Evolutionary conservation across 2,329 filamentous ascomycete species (phyloP), one percentile per base, ranked within the genome.

Genomic region (Alternaria incomplexa): DNA sequence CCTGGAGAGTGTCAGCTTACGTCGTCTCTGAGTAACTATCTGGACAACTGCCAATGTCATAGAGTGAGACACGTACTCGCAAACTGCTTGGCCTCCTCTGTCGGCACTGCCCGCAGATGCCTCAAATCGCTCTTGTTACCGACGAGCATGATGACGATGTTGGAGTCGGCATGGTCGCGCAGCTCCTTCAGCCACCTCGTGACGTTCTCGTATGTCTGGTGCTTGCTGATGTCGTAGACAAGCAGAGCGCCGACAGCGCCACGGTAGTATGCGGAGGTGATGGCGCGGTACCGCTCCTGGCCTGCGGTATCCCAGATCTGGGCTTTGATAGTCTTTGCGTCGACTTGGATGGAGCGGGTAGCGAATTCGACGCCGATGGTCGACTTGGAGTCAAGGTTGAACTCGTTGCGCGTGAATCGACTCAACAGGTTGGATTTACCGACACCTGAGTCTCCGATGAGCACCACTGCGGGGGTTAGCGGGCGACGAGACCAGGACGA

Each of bases 61-160:
- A 28, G 84, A 51, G n/a, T 22, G 8, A 56, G 13, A 20, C 63
- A 84, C 87, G 74, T 80, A 97, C 95, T 97, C 61, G 96, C 96
- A 89, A 99, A 99, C 68, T 93, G 88, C 85, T 98, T 99, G 74
- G 95, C 96, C 83, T 98, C 95, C 80, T 99, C 96, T 64, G 96
- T 99, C 55, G 96, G 93, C 72, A 99, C 96, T 71, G 96, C 96
- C 81, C 96, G 89, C 79, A 99, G 87, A 84, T 99, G 96, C 83
- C 94, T 92, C 91, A 98, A 91, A 97, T 99, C 96, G 83, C 94
- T 98, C 91, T 99, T 99, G 90, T 99, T 99, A 82, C 96, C 96
- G 60, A 98, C 96, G 77, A 99, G 86, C 96, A 99, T 99, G 81
- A 99, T 99, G 77, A 99, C 94, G 77, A 98, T 97, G 85, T 98